Evolutionary conservation across 371 early-diverging fungal species (phyloP), one percentile per base, ranked within the genome.

Genomic region (Thermomucor indicae-seudaticae): DNA sequence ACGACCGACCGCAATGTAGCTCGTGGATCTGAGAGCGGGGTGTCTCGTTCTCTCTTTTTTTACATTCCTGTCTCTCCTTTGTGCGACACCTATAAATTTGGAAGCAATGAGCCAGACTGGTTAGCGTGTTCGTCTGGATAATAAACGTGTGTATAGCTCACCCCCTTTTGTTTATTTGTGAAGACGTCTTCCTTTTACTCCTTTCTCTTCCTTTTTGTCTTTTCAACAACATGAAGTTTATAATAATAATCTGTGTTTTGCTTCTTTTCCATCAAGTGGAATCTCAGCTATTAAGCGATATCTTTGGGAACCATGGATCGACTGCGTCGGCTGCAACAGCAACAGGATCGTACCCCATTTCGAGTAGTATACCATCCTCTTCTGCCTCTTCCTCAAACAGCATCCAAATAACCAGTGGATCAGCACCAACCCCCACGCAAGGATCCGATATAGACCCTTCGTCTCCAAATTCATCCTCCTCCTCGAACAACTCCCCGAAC

Each of bases 371-470:
- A 11, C 27, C 22, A n/a, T 22, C 38, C 30, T 37, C 23, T 10
- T 39, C 30, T 37, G n/a, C 39, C 41, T 19, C 6, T 48, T 16
- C 30, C 50, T 35, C 22, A 20, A 12, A 40, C 31, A 17, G 29
- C 46, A 45, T 24, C 34, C n/a, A 39, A 35, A n/a, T 19, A 39
- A 41, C 11, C 43, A 34, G 25, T 43, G 8, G 4, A 31, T 19
- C 47, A 19, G 19, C 44, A 17, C 41, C 54, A 44, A 16, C 46
- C 7, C 35, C 46, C 11, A 28, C 5, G 6, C 43, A 22, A 29
- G 43, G 3, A 34, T 52, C 24, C 38, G 57, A 19, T 44, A 32
- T 17, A 42, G 20, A n/a, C n/a, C n/a, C n/a, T n/a, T n/a, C n/a
- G n/a, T n/a, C n/a, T n/a, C n/a, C n/a, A n/a, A n/a, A n/a, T n/a